phyloP scores from a whole-genome alignment of 164 flowering plant species.

The Vitis riparia region DNA sequence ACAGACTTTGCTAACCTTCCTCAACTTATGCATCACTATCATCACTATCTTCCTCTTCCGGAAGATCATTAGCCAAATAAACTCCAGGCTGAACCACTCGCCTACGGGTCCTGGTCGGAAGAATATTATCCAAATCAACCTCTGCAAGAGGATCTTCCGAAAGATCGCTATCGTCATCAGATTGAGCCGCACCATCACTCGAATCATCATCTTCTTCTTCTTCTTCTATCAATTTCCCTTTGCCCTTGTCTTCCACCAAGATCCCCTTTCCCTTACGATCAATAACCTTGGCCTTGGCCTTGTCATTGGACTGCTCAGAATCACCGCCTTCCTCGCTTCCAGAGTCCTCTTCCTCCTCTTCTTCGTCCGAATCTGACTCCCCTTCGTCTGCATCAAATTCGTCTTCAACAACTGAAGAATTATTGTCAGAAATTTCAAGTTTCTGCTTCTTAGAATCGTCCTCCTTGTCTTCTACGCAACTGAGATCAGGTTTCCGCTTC shows the following conservation, averaged over 20 bases:
- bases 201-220: constrained; percentile 46
- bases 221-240: constrained; percentile 60
- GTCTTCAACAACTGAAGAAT: neutral
- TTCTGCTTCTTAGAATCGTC: constrained; percentile 40
- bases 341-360: constrained; percentile 15
- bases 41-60: constrained; percentile 38
- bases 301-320: constrained; percentile 26
- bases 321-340: constrained; percentile 26
- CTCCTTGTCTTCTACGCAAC: constrained; percentile 5
- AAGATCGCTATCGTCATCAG: constrained; percentile 50
- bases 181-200: constrained; percentile 26
- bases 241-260: constrained; percentile 49
- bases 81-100: constrained; percentile 45
- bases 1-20: constrained; percentile 28
- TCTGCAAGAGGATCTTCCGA: constrained; percentile 85
- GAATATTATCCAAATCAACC: constrained; percentile 82
- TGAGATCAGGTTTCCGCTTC: constrained; percentile 46
- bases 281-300: constrained; percentile 18
- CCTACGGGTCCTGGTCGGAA: constrained; percentile 79
- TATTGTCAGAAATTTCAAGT: constrained; percentile 7
- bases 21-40: constrained; percentile 37
- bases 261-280: constrained; percentile 66
- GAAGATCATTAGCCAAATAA: constrained; percentile 31
- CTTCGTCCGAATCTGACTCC: constrained; percentile 19
- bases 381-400: constrained; percentile 6